phyloP scores from a whole-genome alignment of 345 rosid species.

The Aquilaria sinensis region DNA sequence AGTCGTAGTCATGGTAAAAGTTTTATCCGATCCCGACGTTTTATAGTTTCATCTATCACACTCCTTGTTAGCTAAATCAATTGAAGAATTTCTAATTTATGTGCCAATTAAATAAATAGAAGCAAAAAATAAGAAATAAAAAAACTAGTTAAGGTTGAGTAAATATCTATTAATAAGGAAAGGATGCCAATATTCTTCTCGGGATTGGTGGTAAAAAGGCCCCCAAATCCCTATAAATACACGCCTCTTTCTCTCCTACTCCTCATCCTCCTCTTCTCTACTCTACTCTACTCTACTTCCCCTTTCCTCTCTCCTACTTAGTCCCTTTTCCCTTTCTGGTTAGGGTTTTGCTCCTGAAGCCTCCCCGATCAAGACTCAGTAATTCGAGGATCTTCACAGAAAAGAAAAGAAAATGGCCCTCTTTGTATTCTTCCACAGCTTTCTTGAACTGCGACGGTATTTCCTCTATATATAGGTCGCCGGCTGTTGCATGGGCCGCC shows the following conservation, averaged over 20 bases:
- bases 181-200: constrained; percentile 71
- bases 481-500: constrained; percentile 3
- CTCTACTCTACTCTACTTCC: constrained; percentile 2
- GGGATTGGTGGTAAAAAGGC: constrained; percentile 77
- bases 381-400: neutral
- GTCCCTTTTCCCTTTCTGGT: neutral
- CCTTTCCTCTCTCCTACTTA: neutral
- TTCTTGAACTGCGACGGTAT: constrained; percentile 87
- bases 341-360: constrained; percentile 13
- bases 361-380: neutral
- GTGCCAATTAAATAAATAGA: constrained; percentile 9
- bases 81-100: neutral
- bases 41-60: no score
- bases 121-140: neutral
- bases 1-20: no score
- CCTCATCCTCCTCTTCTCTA: constrained; percentile 7
- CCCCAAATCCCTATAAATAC: constrained; percentile 51
- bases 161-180: constrained; percentile 13
- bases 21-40: no score
- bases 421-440: constrained; percentile 98
- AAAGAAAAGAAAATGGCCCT: constrained; percentile 33
- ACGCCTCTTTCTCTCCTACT: constrained; percentile 15
- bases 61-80: neutral
- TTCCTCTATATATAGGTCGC: neutral
- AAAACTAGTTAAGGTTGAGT: constrained; percentile 29